Conservation (phyloP, 345 rosid genomes). For the Citrus unshiu region DNA sequence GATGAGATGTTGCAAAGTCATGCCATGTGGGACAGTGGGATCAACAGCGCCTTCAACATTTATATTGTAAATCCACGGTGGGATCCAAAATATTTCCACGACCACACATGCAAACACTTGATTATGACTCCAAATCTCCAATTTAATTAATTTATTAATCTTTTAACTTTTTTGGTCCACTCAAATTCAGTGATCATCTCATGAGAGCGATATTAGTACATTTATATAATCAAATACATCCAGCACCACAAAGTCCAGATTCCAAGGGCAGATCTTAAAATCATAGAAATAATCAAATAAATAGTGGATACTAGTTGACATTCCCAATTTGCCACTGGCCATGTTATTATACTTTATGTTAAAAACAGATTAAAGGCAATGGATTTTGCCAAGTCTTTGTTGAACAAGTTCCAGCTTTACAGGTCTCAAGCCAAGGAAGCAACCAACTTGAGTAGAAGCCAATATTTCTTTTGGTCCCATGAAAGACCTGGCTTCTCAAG, state of each 20-base stretch:
- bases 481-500: slow-evolving; percentile 27
- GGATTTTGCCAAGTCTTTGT: slow-evolving; percentile 20
- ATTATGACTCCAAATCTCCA: slow-evolving; percentile 1
- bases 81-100: background rate
- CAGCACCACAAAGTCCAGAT: slow-evolving; percentile 21
- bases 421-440: slow-evolving; percentile 30
- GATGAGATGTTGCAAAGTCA: background rate
- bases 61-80: background rate
- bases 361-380: background rate
- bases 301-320: background rate
- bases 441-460: slow-evolving; percentile 11
- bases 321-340: background rate
- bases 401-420: slow-evolving; percentile 38
- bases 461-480: slow-evolving; percentile 23
- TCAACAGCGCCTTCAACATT: background rate
- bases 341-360: background rate
- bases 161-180: background rate
- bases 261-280: slow-evolving; percentile 39
- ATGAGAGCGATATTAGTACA: background rate
- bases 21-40: background rate
- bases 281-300: background rate
- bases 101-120: background rate
- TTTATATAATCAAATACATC: background rate
- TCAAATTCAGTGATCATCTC: background rate
- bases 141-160: background rate